Conservation (phyloP, 139 green algal species). For the Chlorella ohadii region DNA sequence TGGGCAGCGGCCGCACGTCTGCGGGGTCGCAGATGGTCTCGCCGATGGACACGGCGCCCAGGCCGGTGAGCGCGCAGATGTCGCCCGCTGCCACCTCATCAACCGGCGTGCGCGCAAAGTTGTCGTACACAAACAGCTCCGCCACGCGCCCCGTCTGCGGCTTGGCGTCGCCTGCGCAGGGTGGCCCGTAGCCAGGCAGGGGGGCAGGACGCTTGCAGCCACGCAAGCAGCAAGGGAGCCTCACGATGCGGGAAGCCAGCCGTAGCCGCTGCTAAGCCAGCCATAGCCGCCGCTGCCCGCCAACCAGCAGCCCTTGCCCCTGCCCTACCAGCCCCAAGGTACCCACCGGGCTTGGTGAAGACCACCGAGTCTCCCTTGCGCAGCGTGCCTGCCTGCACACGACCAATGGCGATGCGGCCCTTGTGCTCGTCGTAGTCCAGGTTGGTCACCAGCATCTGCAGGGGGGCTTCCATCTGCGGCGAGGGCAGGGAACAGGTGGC, state of each 20-base stretch:
- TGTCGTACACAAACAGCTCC: slow-evolving; percentile 98
- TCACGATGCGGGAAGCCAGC: no score
- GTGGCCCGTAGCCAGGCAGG: not conserved
- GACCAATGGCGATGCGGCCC: slow-evolving; percentile 94
- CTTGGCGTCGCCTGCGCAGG: slow-evolving; percentile 45
- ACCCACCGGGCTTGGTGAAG: slow-evolving; percentile 51
- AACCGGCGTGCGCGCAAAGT: slow-evolving; percentile 78
- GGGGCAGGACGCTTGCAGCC: no score
- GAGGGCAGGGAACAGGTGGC: not conserved
- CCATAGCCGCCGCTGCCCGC: no score
- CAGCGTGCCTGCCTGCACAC: slow-evolving; percentile 83
- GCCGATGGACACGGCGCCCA: slow-evolving; percentile 83
- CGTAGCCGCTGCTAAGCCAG: no score
- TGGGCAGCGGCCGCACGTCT: slow-evolving; percentile 80
- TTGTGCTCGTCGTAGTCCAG: slow-evolving; percentile 97
- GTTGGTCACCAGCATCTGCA: slow-evolving; percentile 96
- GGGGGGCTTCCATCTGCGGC: slow-evolving; percentile 59
- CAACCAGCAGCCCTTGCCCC: no score
- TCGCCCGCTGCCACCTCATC: slow-evolving; percentile 90
- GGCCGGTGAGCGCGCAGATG: slow-evolving; percentile 90
- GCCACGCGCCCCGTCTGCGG: slow-evolving; percentile 69
- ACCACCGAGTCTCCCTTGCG: slow-evolving; percentile 62
- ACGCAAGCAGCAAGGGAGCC: no score
- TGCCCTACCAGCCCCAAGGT: no score
- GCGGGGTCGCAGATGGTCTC: slow-evolving; percentile 90